Evolutionary conservation across 129 eudicot genomes (phyloP).

Genomic region (Scalesia atractyloides): DNA sequence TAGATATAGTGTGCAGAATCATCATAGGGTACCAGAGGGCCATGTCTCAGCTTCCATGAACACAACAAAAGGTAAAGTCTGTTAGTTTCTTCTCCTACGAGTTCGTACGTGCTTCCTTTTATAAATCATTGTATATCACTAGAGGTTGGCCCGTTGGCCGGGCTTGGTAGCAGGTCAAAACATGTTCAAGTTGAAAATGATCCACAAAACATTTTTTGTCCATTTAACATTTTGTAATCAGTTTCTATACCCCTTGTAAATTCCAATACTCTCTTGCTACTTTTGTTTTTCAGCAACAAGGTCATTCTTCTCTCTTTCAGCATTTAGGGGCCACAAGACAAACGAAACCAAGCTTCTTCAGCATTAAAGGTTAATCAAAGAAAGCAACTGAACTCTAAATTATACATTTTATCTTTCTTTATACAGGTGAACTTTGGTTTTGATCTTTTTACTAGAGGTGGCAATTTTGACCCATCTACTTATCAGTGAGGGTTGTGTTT

Average conservation of each 20-base stretch:
- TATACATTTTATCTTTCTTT: slow-evolving; percentile 25
- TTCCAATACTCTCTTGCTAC: slow-evolving; percentile 37
- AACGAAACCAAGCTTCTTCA: slow-evolving; percentile 46
- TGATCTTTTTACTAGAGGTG: slow-evolving; percentile 8
- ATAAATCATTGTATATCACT: neutral
- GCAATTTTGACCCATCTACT: slow-evolving; percentile 1
- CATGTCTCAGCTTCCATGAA: slow-evolving; percentile 49
- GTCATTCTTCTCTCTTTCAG: slow-evolving; percentile 99
- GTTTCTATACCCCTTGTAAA: slow-evolving; percentile 26
- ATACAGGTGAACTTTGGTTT: slow-evolving; percentile 32
- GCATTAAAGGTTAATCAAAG: slow-evolving; percentile 23
- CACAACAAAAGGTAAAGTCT: slow-evolving; percentile 58
- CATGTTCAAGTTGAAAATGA: neutral
- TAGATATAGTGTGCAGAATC: slow-evolving; percentile 47
- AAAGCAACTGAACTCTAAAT: slow-evolving; percentile 24
- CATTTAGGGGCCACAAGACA: slow-evolving; percentile 86
- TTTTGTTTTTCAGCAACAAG: slow-evolving; percentile 82
- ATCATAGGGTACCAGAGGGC: slow-evolving; percentile 55
- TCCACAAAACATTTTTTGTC: slow-evolving; percentile 1
- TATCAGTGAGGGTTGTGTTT: neutral
- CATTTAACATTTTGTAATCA: neutral
- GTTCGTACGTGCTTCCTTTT: neutral
- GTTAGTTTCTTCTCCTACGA: neutral
- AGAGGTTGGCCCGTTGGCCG: neutral
- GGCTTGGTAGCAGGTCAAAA: neutral